Evolutionary conservation across 345 rosid species (phyloP).

Genomic region (Brassica nigra): DNA sequence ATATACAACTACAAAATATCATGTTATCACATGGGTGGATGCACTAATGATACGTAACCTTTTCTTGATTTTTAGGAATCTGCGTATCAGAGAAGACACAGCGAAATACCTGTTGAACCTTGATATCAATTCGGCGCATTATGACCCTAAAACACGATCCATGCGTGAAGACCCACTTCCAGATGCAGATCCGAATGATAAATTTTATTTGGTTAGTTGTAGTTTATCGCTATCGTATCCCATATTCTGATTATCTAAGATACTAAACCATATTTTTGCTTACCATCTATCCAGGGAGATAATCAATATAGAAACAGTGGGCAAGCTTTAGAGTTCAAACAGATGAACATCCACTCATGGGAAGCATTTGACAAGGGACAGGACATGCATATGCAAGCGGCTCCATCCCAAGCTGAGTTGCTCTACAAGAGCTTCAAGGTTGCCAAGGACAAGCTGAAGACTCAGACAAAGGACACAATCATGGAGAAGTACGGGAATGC

Average conservation of each 20-base stretch:
- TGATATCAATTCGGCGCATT: constrained; percentile 73
- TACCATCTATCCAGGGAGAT: constrained; percentile 53
- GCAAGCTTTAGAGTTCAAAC: constrained; percentile 71
- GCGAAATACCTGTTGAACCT: constrained; percentile 77
- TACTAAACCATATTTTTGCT: not conserved
- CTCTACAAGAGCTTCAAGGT: constrained; percentile 50
- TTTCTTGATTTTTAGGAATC: constrained; percentile 44
- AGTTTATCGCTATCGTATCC: not conserved
- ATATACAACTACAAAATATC: not conserved
- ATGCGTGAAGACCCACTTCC: constrained; percentile 89
- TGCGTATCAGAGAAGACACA: constrained; percentile 82
- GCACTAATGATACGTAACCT: constrained; percentile 8
- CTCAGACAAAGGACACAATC: constrained; percentile 54
- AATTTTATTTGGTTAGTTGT: constrained; percentile 57
- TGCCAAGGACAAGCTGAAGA: constrained; percentile 57
- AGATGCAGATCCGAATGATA: constrained; percentile 73
- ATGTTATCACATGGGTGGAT: not conserved
- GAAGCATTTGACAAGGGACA: constrained; percentile 61
- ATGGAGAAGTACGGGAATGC: constrained; percentile 70
- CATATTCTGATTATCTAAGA: not conserved
- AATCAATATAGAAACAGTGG: constrained; percentile 74
- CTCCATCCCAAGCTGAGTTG: constrained; percentile 77
- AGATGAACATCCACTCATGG: constrained; percentile 40
- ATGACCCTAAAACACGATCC: constrained; percentile 77
- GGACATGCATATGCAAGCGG: constrained; percentile 75